Evolutionary conservation across 495 filamentous ascomycete genomes (phyloP), one percentile per base, ranked within the genome.

Genomic region (Xylaria venustula): DNA sequence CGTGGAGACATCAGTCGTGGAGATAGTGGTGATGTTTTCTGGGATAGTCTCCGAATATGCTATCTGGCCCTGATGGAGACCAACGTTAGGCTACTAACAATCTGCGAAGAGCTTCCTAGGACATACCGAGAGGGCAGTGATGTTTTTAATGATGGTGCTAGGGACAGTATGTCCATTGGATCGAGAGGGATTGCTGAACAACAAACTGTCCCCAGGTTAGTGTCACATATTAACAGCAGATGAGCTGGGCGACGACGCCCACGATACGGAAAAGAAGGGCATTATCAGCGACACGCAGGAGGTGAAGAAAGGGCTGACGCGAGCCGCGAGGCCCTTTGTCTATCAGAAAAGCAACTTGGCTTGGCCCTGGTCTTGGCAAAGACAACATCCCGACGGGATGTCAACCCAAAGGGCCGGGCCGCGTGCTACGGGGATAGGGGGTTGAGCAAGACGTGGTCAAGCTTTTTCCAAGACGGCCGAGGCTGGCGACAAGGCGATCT

Each of bases 11-110:
- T 79, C 80, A 54, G 83, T 85, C 53, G 80, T 81, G 3, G 90
- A 89, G 12, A 96, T 79, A 1, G 89, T 92, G 22, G 84, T 89
- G 32, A 93, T 81, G 57, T 85, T 85, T 57, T 76, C 76, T 23
- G 81, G 67, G 42, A 88, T 71, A 44, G 79, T 78, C 63, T 86
- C 81, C 20, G 83, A 81, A 75, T 89, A 93, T 53, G 85, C 81
- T 52, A 89, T 77, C 69, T 82, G 81, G 60, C 80, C 77, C 88
- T 90, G 63, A 54, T 55, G 30, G 56, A 32, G 25, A 22, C 19
- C 15, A 20, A 23, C 7, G 20, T 42, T 45, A 61, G 48, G 45
- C 1, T 0, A 3, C 14, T 0, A 11, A 7, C 30, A 22, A 14
- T 15, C 36, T 19, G 14, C 6, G n/a, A 15, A 25, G 28, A 45